Base-by-base conservation (phyloP, 2,329 filamentous ascomycete genomes). In the Aspergillus caelatus region DNA sequence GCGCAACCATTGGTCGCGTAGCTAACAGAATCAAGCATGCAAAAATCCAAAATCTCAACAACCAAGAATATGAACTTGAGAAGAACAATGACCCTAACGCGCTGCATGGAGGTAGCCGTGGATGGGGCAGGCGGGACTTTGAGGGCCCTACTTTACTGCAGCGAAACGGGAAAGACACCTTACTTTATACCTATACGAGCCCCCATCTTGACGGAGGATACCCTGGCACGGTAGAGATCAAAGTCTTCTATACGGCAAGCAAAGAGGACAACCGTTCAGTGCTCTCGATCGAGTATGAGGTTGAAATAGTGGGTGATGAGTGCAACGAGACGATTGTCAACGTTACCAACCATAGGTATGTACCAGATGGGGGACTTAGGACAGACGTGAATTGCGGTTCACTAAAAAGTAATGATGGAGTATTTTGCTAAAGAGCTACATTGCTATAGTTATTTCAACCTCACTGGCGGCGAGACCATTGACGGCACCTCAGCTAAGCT, bases 271-370 rank as follows among this genome's bases (percentile, higher is more conserved):
- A 85, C 65, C 89, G 89, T 67, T 88, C 87, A 1, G 87, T 95
- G 23, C 80, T 98, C 62, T 89, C 89, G 62, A 91, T 96, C 57
- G 95, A 98, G 78, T 98, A 96, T 76, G 91, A 97, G 82, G 93
- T 91, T 23, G 88, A 92, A 77, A 84, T 98, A 54, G 84, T 93
- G 3, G 89, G 86, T 3, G 89, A 87, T 64, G 84, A 91, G 57
- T 90, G 89, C 14, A 89, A 94, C n/a, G 94, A 97, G 84, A 98
- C 94, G 0, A 89, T 89, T 48, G 87, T 98, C 76, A 96, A 94
- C 80, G 86, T 98, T 80, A 98, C 95, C 57, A 99, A 98, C 81
- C 94, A 99, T 82, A 96, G 92, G 91, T 93, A 64, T 57, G 39
- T 36, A 28, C 23, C 19, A 28, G 39, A 28, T 50, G n/a, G 45